Evolutionary conservation across 1,139 yeast species (phyloP).

Genomic region (Ogataea hybrid): DNA sequence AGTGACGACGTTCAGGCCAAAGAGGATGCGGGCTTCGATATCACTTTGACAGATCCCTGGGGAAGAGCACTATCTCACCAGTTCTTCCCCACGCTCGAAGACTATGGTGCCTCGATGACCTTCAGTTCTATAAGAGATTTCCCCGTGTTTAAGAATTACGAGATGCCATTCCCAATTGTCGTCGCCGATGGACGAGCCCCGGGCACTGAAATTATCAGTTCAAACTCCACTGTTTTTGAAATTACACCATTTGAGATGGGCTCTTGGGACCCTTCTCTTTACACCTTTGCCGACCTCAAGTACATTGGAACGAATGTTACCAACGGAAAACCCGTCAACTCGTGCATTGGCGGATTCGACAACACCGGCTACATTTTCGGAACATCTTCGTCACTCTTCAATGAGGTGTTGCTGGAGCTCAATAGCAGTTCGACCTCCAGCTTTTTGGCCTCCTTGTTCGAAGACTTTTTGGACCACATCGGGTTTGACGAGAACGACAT

Average conservation of each 20-base stretch:
- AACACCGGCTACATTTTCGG: slow-evolving; percentile 78
- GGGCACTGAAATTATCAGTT: slow-evolving; percentile 50
- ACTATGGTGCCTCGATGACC: slow-evolving; percentile 61
- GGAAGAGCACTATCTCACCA: slow-evolving; percentile 83
- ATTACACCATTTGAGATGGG: slow-evolving; percentile 83
- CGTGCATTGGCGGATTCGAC: slow-evolving; percentile 68
- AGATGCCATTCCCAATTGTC: slow-evolving; percentile 83
- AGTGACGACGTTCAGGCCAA: slow-evolving; percentile 56
- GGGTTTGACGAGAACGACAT: slow-evolving; percentile 41
- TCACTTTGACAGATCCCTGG: slow-evolving; percentile 89
- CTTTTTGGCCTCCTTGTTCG: slow-evolving; percentile 44
- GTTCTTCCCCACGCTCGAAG: slow-evolving; percentile 56
- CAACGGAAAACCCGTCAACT: slow-evolving; percentile 49
- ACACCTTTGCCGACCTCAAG: slow-evolving; percentile 63
- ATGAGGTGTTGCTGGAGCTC: slow-evolving; percentile 60
- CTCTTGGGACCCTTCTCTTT: slow-evolving; percentile 80
- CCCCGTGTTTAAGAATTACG: slow-evolving; percentile 52
- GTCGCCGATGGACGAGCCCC: slow-evolving; percentile 81
- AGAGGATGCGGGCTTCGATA: slow-evolving; percentile 71
- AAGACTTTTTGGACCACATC: slow-evolving; percentile 43
- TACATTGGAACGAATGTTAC: slow-evolving; percentile 70
- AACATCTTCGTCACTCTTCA: slow-evolving; percentile 76
- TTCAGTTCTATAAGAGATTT: slow-evolving; percentile 61
- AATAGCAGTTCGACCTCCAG: slow-evolving; percentile 53
- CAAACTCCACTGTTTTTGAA: slow-evolving; percentile 76